Evolutionary conservation across 345 rosid genomes (phyloP).

Genomic region (Gossypium australe): DNA sequence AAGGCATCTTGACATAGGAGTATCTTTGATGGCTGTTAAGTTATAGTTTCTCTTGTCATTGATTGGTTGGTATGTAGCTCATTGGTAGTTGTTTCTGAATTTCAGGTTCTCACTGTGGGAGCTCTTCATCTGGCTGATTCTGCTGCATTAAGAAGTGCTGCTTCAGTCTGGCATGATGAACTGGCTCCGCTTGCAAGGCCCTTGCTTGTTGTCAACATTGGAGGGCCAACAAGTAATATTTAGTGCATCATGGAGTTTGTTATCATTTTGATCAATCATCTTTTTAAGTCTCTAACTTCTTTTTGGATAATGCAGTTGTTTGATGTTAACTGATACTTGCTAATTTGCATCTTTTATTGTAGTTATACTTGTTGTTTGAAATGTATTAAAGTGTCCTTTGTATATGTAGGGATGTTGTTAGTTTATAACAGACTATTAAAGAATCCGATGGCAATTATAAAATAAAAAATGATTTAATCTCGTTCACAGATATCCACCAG

Average conservation of each 20-base stretch:
- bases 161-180: slow-evolving; percentile 63
- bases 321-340: slow-evolving; percentile 5
- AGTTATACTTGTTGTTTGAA: background rate
- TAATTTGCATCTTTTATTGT: slow-evolving; percentile 2
- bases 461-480: background rate
- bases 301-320: background rate
- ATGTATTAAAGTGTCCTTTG: background rate
- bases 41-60: background rate
- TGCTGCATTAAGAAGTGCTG: slow-evolving; percentile 58
- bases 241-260: slow-evolving; percentile 13
- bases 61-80: slow-evolving; percentile 9
- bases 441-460: background rate
- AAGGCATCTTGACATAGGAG: background rate
- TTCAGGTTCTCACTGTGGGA: slow-evolving; percentile 77
- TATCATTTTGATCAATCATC: slow-evolving; percentile 14
- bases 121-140: slow-evolving; percentile 82
- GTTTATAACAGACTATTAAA: background rate
- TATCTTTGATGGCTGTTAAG: background rate
- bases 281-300: slow-evolving; percentile 15
- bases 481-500: background rate
- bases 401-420: background rate
- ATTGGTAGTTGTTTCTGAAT: slow-evolving; percentile 19
- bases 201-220: slow-evolving; percentile 82
- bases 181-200: slow-evolving; percentile 69
- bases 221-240: slow-evolving; percentile 82